phyloP scores from a whole-genome alignment of 2,329 filamentous ascomycete genomes.

The Pyrenophora graminea region DNA sequence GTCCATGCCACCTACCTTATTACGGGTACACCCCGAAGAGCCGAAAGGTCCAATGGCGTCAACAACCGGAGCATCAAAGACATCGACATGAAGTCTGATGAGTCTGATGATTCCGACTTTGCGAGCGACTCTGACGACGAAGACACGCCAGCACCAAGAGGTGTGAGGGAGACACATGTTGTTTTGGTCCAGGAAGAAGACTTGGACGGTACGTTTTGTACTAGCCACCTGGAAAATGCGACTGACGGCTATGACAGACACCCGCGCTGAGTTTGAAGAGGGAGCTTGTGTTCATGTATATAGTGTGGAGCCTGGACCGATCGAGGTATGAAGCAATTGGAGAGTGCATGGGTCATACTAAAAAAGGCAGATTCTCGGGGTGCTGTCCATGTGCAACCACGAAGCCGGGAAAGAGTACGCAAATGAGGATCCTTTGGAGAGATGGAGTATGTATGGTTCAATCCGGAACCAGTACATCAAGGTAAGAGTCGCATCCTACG shows the following conservation, averaged over 20 bases:
- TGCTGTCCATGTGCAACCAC: conserved; percentile 70
- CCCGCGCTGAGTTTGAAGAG: conserved; percentile 69
- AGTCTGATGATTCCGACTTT: conserved; percentile 33
- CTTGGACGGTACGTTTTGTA: conserved; percentile 61
- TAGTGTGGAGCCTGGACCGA: conserved; percentile 72
- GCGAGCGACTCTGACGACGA: conserved; percentile 34
- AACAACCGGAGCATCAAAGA: conserved; percentile 62
- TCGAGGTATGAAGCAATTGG: conserved; percentile 58
- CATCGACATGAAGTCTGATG: conserved; percentile 56
- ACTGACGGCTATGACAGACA: conserved; percentile 54
- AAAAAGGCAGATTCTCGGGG: conserved; percentile 65
- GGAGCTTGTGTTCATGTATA: conserved; percentile 85
- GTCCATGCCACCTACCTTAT: conserved; percentile 94
- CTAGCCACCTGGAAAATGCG: neutral
- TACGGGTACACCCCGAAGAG: conserved; percentile 65
- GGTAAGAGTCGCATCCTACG: conserved; percentile 36
- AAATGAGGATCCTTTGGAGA: conserved; percentile 63
- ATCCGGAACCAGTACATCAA: conserved; percentile 74
- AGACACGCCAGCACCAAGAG: conserved; percentile 44
- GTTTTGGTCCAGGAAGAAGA: conserved; percentile 73
- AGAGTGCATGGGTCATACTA: neutral
- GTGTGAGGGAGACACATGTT: conserved; percentile 62
- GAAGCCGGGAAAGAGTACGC: conserved; percentile 62
- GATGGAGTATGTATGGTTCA: conserved; percentile 68
- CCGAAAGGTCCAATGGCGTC: conserved; percentile 44